These are phyloP conservation scores for Polychaeton citri DNA, from an alignment of 2,329 filamentous ascomycete species.

Conservation along the genomic window DNA sequence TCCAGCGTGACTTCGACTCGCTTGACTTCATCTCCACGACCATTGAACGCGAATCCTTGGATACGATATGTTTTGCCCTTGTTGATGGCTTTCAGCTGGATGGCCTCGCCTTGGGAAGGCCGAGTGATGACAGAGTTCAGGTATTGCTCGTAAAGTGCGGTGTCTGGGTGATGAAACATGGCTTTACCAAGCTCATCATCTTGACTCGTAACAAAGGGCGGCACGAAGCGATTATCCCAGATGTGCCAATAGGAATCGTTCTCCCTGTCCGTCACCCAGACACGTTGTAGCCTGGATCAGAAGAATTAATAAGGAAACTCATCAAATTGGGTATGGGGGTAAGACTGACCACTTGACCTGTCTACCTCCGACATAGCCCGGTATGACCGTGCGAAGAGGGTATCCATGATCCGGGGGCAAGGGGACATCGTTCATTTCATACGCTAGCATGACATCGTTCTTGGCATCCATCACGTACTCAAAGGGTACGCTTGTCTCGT, in stretches of 20 bases:
- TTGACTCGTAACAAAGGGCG: constrained; percentile 35
- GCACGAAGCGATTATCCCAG: constrained; percentile 37
- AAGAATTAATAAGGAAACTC: no score
- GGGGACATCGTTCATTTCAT: constrained; percentile 32
- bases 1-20: constrained; percentile 38
- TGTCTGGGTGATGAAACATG: constrained; percentile 37
- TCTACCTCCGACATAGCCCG: constrained; percentile 29
- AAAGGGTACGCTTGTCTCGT: constrained; percentile 35
- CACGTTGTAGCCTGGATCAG: constrained; percentile 22
- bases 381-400: constrained; percentile 28
- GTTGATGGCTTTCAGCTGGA: constrained; percentile 25
- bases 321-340: no score
- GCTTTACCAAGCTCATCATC: constrained; percentile 34
- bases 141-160: constrained; percentile 36
- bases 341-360: constrained; percentile 34
- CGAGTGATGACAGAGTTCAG: constrained; percentile 35
- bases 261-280: constrained; percentile 29
- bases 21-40: constrained; percentile 37
- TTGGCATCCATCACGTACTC: constrained; percentile 34
- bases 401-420: constrained; percentile 32
- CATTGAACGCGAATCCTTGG: constrained; percentile 37
- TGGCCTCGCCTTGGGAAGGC: constrained; percentile 33
- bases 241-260: constrained; percentile 34
- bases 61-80: constrained; percentile 31
- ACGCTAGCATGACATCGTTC: constrained; percentile 43